phyloP scores from a whole-genome alignment of 345 rosid genomes.

The Rubroshorea leprosula region DNA sequence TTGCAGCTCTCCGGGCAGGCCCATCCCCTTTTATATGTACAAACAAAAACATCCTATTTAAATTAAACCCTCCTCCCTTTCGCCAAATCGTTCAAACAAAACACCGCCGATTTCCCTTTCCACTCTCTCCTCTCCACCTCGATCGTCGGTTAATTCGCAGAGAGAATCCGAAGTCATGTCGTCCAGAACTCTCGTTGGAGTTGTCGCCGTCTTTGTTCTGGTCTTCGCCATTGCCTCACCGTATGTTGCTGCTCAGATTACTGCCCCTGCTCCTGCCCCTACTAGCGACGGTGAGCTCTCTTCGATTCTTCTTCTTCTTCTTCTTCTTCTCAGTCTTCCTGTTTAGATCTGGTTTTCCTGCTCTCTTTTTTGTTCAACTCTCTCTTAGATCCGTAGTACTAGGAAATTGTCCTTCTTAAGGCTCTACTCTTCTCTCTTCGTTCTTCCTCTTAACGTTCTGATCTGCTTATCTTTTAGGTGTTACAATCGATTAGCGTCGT shows the following conservation, averaged over 20 bases:
- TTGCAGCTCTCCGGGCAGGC: no score
- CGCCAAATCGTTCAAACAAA: neutral
- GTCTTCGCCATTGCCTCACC: constrained; percentile 31
- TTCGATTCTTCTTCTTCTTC: no score
- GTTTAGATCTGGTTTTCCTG: constrained; percentile 11
- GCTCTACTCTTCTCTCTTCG: no score
- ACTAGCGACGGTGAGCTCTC: constrained; percentile 46
- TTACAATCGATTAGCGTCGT: no score
- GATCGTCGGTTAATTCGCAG: neutral
- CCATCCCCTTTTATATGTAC: no score
- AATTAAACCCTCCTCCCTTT: neutral
- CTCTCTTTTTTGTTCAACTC: neutral
- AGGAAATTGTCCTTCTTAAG: no score
- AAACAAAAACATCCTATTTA: no score
- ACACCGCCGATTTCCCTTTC: neutral
- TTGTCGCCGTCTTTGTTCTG: constrained; percentile 16
- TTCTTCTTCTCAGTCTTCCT: neutral
- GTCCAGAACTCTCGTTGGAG: constrained; percentile 20
- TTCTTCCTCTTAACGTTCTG: no score
- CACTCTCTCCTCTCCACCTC: neutral
- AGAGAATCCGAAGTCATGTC: constrained; percentile 5
- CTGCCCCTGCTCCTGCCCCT: constrained; percentile 58
- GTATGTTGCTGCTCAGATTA: constrained; percentile 30
- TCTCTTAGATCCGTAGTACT: constrained; percentile 3
- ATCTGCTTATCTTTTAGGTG: no score